A percentile compares a stretch with the other conserved stretches of the same genome.
These are phyloP conservation scores for Chaetoscypha palmicola DNA, from an alignment of 2,329 filamentous ascomycete genomes.

Conservation along the genomic window DNA sequence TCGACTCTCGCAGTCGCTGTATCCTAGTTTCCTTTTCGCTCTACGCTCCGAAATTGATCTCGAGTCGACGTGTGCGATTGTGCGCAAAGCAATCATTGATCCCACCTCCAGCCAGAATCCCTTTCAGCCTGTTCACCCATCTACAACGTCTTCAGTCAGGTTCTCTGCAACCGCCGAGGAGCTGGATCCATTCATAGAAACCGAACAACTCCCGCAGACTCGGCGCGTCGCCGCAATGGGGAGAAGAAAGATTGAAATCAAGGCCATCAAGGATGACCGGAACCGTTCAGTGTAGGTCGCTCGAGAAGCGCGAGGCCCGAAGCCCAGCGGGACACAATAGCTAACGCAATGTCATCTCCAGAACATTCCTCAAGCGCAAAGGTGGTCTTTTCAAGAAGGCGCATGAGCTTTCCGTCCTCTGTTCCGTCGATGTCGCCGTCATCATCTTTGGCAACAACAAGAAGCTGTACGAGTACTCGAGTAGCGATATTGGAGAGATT, in stretches of 20 bases:
- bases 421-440: slow-evolving; percentile 95
- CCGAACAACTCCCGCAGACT: slow-evolving; percentile 23
- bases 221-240: slow-evolving; percentile 59
- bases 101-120: slow-evolving; percentile 8
- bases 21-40: slow-evolving; percentile 13
- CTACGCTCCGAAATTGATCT: no score
- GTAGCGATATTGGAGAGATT: slow-evolving; percentile 84
- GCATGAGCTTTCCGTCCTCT: slow-evolving; percentile 94
- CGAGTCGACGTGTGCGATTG: slow-evolving; percentile 6
- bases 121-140: slow-evolving; percentile 15
- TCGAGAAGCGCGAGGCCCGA: neutral
- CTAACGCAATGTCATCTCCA: slow-evolving; percentile 33
- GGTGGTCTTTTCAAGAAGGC: slow-evolving; percentile 99
- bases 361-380: slow-evolving; percentile 97
- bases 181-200: slow-evolving; percentile 28
- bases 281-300: slow-evolving; percentile 83
- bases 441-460: slow-evolving; percentile 99
- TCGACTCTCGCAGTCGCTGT: slow-evolving; percentile 10
- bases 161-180: slow-evolving; percentile 15
- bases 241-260: slow-evolving; percentile 99
- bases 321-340: no score
- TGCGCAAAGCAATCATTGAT: slow-evolving; percentile 16
- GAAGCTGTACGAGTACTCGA: slow-evolving; percentile 98
- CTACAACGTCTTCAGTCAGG: slow-evolving; percentile 1
- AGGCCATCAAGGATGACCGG: slow-evolving; percentile 97